phyloP scores from a whole-genome alignment of 1,139 yeast genomes.

The Entelexis paramagnoliae region DNA sequence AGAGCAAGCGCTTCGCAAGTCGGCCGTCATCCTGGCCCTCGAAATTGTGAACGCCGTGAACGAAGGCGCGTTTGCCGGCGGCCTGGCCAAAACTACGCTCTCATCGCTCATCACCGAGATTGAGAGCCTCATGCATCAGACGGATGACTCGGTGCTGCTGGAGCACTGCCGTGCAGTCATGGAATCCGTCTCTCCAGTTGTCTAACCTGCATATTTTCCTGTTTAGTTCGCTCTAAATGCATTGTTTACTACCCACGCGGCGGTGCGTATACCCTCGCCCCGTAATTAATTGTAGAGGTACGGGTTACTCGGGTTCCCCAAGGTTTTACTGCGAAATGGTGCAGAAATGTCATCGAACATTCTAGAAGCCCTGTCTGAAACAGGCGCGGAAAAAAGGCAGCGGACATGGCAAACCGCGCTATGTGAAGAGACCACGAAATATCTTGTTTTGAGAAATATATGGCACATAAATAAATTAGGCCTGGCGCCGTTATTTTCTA shows the following conservation, averaged over 20 bases:
- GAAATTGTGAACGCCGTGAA: constrained; percentile 31
- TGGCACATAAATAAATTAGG: no score
- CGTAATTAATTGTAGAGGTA: background rate
- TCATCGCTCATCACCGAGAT: constrained; percentile 24
- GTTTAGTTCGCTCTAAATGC: no score
- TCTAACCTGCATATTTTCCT: background rate
- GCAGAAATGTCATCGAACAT: background rate
- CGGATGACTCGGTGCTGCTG: constrained; percentile 27
- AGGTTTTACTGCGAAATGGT: background rate
- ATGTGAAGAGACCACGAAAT: no score
- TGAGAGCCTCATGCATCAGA: constrained; percentile 20
- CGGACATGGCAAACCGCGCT: background rate
- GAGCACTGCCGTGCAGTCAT: constrained; percentile 25
- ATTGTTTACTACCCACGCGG: background rate
- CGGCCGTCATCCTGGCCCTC: constrained; percentile 60
- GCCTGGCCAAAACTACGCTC: constrained; percentile 21
- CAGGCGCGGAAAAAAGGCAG: background rate
- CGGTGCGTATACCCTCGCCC: constrained; percentile 5
- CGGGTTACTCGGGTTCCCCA: no score
- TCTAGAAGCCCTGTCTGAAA: background rate
- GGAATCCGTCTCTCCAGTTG: background rate
- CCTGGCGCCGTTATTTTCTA: no score
- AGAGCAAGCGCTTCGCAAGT: constrained; percentile 52
- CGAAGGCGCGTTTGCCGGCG: constrained; percentile 16
- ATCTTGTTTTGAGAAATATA: no score